A percentile compares a stretch with the other conserved stretches of the same genome.
Conservation (phyloP, 441 rosid species). For the Euphorbia celastroides region DNA sequence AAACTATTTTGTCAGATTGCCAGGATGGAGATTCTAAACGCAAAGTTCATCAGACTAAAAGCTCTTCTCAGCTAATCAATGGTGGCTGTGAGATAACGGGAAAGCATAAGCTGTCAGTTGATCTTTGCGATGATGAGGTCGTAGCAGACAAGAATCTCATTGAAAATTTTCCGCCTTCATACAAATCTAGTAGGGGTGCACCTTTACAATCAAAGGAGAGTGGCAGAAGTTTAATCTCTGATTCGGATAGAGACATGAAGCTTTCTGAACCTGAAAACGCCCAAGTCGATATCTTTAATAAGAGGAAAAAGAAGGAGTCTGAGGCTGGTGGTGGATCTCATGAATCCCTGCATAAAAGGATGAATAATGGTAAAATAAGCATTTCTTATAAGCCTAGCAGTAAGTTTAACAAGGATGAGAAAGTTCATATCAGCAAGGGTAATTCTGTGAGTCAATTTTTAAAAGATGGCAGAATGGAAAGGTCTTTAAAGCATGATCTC, state of each 20-base stretch:
- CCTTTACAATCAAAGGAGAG: constrained; percentile 19
- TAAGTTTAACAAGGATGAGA: constrained; percentile 26
- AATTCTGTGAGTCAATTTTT: constrained; percentile 17
- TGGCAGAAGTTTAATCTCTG: constrained; percentile 18
- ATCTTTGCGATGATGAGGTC: constrained; percentile 11
- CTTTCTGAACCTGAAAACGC: constrained; percentile 15
- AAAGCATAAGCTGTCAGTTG: constrained; percentile 8
- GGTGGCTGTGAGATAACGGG: constrained; percentile 17
- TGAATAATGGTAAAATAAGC: constrained; percentile 6
- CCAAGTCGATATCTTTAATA: constrained; percentile 14
- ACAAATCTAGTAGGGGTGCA: constrained; percentile 19
- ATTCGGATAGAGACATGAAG: constrained; percentile 21
- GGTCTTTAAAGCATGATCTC: constrained; percentile 14
- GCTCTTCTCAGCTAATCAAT: constrained; percentile 18
- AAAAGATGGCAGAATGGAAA: constrained; percentile 17
- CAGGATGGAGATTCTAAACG: constrained; percentile 13
- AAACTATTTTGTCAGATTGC: constrained; percentile 16
- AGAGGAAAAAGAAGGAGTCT: constrained; percentile 18
- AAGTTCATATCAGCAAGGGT: constrained; percentile 15
- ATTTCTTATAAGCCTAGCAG: constrained; percentile 13
- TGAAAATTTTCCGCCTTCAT: constrained; percentile 13
- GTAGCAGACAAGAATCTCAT: constrained; percentile 7
- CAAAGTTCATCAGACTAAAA: constrained; percentile 19
- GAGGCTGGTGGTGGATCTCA: constrained; percentile 12
- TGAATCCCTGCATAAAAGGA: constrained; percentile 4